phyloP scores from a whole-genome alignment of 305 asterid species.

The Caryopteris hybrid region DNA sequence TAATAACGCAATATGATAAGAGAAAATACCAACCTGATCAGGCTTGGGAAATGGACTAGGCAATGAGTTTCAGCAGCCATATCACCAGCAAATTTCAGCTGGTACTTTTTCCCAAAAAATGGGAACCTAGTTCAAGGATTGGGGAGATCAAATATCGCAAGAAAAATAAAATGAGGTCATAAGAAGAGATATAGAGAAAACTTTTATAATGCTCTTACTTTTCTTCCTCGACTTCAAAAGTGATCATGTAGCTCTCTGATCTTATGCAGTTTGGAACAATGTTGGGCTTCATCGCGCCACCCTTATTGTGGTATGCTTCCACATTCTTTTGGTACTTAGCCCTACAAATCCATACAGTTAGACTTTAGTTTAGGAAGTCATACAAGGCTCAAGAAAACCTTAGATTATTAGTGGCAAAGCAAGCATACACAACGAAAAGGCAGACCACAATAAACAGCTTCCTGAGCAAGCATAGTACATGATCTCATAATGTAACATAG shows the following conservation, averaged over 20 bases:
- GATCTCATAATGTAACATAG: slow-evolving; percentile 5
- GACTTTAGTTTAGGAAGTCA: slow-evolving; percentile 9
- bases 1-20: background rate
- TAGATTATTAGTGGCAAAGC: slow-evolving; percentile 5
- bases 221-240: slow-evolving; percentile 98
- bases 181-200: slow-evolving; percentile 13
- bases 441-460: background rate
- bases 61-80: slow-evolving; percentile 71
- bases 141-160: slow-evolving; percentile 21
- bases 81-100: slow-evolving; percentile 83
- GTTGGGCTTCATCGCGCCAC: slow-evolving; percentile 77
- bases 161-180: too few relatives aligned
- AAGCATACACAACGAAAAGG: background rate
- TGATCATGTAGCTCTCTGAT: slow-evolving; percentile 90
- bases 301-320: slow-evolving; percentile 88
- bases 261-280: slow-evolving; percentile 86
- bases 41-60: slow-evolving; percentile 94
- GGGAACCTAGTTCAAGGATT: slow-evolving; percentile 66
- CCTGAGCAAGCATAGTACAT: background rate
- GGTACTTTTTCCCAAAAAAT: slow-evolving; percentile 93
- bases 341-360: slow-evolving; percentile 42
- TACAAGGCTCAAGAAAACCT: slow-evolving; percentile 16
- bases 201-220: slow-evolving; percentile 45
- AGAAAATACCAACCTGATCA: slow-evolving; percentile 61
- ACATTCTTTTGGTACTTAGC: slow-evolving; percentile 97